Conservation (phyloP, 495 filamentous ascomycete species). For the Hypoxylon trugodes region DNA sequence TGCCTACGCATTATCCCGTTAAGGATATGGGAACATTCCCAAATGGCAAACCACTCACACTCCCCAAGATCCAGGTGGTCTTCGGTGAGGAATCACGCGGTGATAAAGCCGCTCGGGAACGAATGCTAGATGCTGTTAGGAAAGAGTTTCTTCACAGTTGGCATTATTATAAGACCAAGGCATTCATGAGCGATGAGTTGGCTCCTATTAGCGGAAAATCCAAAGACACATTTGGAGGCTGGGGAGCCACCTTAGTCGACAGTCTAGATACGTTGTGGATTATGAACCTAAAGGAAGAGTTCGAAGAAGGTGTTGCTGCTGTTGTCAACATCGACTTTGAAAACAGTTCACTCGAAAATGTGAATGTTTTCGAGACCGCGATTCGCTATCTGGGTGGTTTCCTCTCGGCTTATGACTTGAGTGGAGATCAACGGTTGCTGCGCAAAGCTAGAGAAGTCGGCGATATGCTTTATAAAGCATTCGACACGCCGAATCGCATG, state of each 20-base stretch:
- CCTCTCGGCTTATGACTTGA: constrained; percentile 79
- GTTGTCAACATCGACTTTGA: constrained; percentile 83
- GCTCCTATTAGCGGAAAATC: constrained; percentile 62
- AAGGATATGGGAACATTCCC: constrained; percentile 74
- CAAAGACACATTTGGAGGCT: constrained; percentile 84
- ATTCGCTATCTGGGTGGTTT: constrained; percentile 86
- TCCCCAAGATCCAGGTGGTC: constrained; percentile 76
- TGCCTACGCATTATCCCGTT: constrained; percentile 65
- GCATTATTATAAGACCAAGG: constrained; percentile 75
- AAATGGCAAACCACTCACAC: constrained; percentile 63
- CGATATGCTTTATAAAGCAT: constrained; percentile 79
- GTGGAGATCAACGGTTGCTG: constrained; percentile 66
- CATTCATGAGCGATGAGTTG: constrained; percentile 81
- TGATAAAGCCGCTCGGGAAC: constrained; percentile 56
- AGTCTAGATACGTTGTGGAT: constrained; percentile 94
- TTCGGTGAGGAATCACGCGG: constrained; percentile 43
- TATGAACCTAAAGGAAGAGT: constrained; percentile 87
- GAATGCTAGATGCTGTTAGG: constrained; percentile 68
- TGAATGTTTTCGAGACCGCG: constrained; percentile 80
- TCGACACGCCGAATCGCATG: constrained; percentile 91
- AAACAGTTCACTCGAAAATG: constrained; percentile 59
- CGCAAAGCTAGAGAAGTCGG: constrained; percentile 82
- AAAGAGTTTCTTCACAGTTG: constrained; percentile 74
- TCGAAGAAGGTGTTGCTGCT: constrained; percentile 77
- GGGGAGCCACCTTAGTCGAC: constrained; percentile 93